Evolutionary conservation across 306 rosid genomes (phyloP).

Genomic region (Purshia tridentata): DNA sequence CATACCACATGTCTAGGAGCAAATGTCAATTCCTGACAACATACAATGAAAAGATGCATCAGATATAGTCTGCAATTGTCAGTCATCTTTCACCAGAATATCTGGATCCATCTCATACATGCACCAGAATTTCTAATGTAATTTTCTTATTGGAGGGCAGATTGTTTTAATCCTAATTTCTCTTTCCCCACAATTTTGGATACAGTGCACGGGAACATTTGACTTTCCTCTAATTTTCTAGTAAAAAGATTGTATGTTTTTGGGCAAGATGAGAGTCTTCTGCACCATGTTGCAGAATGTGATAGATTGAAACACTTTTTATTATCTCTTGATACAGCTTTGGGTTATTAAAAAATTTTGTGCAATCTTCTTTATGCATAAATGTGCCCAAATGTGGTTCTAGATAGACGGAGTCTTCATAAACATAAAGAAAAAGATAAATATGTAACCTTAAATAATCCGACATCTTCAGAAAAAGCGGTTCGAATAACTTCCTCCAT

Average conservation of each 20-base stretch:
- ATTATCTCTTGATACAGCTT: not conserved
- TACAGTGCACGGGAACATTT: not conserved
- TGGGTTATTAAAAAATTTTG: not conserved
- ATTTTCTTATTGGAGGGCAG: not conserved
- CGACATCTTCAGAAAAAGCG: constrained; percentile 98
- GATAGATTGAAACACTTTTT: not conserved
- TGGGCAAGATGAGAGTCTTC: too few relatives aligned
- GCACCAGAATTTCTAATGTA: not conserved
- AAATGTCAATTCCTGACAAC: not conserved
- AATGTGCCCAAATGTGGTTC: not conserved
- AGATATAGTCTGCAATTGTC: not conserved
- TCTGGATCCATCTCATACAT: not conserved
- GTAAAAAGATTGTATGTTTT: too few relatives aligned
- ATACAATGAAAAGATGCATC: not conserved
- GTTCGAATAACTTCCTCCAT: constrained; percentile 98
- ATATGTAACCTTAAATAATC: constrained; percentile 79
- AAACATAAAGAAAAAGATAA: constrained; percentile 4
- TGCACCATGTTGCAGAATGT: too few relatives aligned
- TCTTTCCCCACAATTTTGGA: not conserved
- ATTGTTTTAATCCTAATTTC: not conserved
- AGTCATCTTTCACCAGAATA: not conserved
- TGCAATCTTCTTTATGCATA: not conserved
- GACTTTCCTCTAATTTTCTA: too few relatives aligned
- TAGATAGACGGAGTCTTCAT: not conserved
- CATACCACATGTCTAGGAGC: not conserved